Base-by-base conservation (phyloP, 2,329 filamentous ascomycete genomes). In the Acarospora socialis region DNA sequence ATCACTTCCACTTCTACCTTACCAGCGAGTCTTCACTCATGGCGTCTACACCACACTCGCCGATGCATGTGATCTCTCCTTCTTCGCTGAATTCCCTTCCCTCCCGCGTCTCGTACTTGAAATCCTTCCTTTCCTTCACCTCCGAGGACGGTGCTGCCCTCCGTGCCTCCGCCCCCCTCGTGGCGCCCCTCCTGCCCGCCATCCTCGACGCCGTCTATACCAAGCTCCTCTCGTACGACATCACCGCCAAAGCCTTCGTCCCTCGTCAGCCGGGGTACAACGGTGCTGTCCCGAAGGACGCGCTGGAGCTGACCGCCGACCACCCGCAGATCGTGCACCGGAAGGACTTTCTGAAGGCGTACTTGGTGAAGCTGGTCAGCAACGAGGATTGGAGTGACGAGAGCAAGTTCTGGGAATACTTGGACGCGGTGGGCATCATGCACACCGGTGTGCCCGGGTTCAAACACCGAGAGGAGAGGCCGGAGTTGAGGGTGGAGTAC, bases 201-300 rank as follows among this genome's bases (percentile, higher is more conserved):
- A 32, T 51, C 33, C 45, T 51, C 19, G 45, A 50, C 29, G 40
- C 44, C 19, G 44, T 51, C 36, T 51, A 51, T 32, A 44, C 41
- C 13, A 40, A 49, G 22, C 43, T 51, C 5, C 44, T 51, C 33
- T 35, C 38, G 10, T 50, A 39, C 38, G 47, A 50, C 35, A 44
- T 50, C 35, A 51, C 48, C n/a, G 47, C 46, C 32, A 45, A 47
- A 28, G 23, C 45, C 10, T 51, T 51, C 25, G 41, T 45, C 1
- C 46, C 46, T 4, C 42, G 35, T 16, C 46, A 49, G 19, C 37
- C 43, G 10, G 21, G 27, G 21, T 30, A 38, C 32, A 16, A 28
- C 15, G 21, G 26, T 21, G 15, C 10, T 18, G 31, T 18, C n/a
- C 20, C 18, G 12, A 25, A 33, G 18, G 26, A 34, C 10, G 25